These are phyloP conservation scores for Eragrostis curvula DNA, from an alignment of 176 grass and related monocot species.

Conservation along the genomic window DNA sequence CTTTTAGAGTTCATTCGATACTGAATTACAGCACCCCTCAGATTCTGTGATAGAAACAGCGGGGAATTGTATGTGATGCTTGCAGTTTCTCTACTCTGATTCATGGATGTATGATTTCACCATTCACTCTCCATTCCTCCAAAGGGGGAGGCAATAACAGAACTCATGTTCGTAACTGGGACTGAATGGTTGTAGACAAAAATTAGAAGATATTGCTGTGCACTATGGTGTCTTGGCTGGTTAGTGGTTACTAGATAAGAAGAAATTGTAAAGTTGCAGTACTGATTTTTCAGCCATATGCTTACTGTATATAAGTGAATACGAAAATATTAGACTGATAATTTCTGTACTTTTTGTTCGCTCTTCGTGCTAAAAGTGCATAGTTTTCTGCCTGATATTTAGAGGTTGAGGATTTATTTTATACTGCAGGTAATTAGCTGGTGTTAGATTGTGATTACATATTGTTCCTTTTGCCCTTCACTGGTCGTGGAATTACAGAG, in stretches of 20 bases:
- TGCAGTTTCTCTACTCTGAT: neutral
- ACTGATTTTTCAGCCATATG: neutral
- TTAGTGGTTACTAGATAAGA: neutral
- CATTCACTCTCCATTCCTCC: neutral
- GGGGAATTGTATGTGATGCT: neutral
- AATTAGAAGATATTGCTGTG: neutral
- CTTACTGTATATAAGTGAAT: slow-evolving; percentile 1
- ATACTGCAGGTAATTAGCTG: slow-evolving; percentile 36
- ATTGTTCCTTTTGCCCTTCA: slow-evolving; percentile 12
- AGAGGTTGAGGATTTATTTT: slow-evolving; percentile 8
- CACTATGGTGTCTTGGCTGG: neutral
- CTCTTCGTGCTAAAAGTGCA: slow-evolving; percentile 17
- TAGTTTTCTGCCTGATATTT: neutral
- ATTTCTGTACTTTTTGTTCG: neutral
- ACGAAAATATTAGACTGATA: neutral
- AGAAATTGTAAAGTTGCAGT: neutral
- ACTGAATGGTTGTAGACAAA: neutral
- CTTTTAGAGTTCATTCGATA: neutral
- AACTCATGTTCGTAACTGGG: slow-evolving; percentile 7
- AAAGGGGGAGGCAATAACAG: neutral
- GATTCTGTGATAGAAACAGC: neutral
- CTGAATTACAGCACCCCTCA: neutral
- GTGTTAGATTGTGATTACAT: slow-evolving; percentile 25
- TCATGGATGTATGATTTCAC: neutral
- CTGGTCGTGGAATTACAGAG: neutral